Evolutionary conservation across 352 stramenopile genomes (phyloP).

Genomic region (Globisporangium parvum): DNA sequence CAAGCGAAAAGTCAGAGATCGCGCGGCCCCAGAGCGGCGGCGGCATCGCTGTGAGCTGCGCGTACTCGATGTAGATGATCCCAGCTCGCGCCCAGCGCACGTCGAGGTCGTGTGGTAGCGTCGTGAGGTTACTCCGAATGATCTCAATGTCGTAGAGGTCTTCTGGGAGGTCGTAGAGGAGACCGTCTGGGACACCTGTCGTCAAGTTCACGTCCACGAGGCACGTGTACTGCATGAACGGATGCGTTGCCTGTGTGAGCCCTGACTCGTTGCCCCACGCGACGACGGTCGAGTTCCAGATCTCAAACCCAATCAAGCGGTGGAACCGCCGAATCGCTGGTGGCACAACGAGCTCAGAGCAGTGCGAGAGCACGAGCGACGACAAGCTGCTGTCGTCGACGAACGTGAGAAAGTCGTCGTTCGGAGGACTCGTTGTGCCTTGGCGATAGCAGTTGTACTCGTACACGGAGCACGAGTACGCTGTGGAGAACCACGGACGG

Average conservation of each 20-base stretch:
- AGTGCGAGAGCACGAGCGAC: conserved; percentile 21
- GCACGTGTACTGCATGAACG: conserved; percentile 1
- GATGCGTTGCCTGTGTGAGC: conserved; percentile 14
- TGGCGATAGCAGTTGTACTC: conserved; percentile 23
- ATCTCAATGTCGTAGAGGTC: conserved; percentile 10
- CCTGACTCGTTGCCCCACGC: conserved; percentile 14
- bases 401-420: conserved; percentile 6
- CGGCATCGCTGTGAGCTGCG: not conserved
- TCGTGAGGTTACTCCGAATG: conserved; percentile 5
- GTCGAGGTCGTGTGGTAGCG: conserved; percentile 3
- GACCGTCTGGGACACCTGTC: conserved; percentile 5
- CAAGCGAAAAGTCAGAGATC: conserved; percentile 6
- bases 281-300: conserved; percentile 28
- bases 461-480: conserved; percentile 22
- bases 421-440: conserved; percentile 9
- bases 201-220: conserved; percentile 5
- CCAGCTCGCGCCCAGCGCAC: not conserved
- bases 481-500: conserved; percentile 19
- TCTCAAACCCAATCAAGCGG: conserved; percentile 15
- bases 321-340: conserved; percentile 16
- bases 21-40: not conserved
- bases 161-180: conserved; percentile 4
- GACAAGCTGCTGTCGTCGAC: conserved; percentile 17
- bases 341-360: conserved; percentile 17
- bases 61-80: conserved; percentile 4